Evolutionary conservation across 352 stramenopile genomes (phyloP), one percentile per base, ranked within the genome.

Genomic region (Salisapilia sapeloensis): DNA sequence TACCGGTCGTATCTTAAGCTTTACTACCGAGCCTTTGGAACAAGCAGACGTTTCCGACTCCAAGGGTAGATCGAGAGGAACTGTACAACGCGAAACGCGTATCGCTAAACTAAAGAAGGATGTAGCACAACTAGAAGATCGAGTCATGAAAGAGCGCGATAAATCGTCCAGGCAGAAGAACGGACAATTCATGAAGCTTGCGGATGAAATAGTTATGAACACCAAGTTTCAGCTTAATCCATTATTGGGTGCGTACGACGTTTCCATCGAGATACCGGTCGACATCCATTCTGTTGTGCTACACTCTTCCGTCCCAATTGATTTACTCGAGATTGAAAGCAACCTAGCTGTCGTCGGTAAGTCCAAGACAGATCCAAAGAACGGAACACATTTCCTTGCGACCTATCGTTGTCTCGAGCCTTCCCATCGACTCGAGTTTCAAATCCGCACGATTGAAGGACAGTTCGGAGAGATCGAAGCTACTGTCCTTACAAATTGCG

Each of bases 41-140:
- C 60, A 86, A 22, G 51, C 57, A 1, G 76, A 87, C 29, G 40
- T 38, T 1, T 69, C 83, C 16, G 76, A 92, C 39, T 56, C 52
- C n/a, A 79, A 81, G 24, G 72, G 76, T 4, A 61, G 76, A 15
- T 76, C 72, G 4, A 65, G 74, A 15, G 76, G 69, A 9, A 82
- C 65, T 0, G 56, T 89, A 18, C 74, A 79, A 21, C 62, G 64
- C 8, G 74, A 83, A 43, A 79, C 56, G 3, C 63, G 66, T n/a
- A 83, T 89, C 28, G 42, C 77, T 23, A 85, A 85, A 49, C 51
- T 85, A 5, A 63, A 67, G 26, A 85, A 89, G 41, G 69, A 85
- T 25, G 69, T 89, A 21, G 41, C 53, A 1, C 34, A 45, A 25
- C 50, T 89, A 0, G 61, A 85, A 16, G 69, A 83, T 13, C 85